Percentiles rank a stretch among this genome's conserved stretches.
These are phyloP conservation scores for Neopestalotiopsis sp. DNA, from an alignment of 2,329 filamentous ascomycete genomes.

Conservation along the genomic window DNA sequence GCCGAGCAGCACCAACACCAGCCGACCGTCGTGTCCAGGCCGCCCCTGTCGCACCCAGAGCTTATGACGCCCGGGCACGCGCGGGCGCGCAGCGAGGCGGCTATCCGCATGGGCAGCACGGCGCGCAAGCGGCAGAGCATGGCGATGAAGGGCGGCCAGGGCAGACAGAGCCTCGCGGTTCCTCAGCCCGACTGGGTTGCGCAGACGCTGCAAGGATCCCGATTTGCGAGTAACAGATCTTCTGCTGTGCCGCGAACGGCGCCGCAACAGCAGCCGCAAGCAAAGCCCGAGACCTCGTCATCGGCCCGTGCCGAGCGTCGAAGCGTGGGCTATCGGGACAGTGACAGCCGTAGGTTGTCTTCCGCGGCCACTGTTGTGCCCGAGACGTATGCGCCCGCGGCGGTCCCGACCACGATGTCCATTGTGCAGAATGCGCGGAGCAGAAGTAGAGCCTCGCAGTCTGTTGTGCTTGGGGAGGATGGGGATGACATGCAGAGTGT, in stretches of 20 bases:
- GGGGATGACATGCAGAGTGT: slow-evolving; percentile 4
- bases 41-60: slow-evolving; percentile 1
- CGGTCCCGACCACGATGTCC: background rate
- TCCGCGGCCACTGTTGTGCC: background rate
- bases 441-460: background rate
- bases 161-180: background rate
- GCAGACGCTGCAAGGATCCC: background rate
- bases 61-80: slow-evolving; percentile 5
- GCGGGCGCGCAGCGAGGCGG: slow-evolving; percentile 12
- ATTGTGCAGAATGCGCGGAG: background rate
- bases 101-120: background rate
- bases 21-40: background rate
- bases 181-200: background rate
- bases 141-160: background rate
- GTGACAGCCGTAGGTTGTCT: background rate
- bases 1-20: background rate
- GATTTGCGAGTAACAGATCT: background rate
- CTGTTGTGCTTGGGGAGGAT: background rate
- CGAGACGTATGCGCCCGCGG: background rate
- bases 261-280: no score
- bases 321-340: no score
- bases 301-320: no score
- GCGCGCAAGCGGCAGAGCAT: slow-evolving; percentile 13
- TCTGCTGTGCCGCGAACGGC: no score
- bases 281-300: no score